Percentiles rank a stretch among this genome's conserved stretches.
Conservation (phyloP, 179 eudicot genomes). For the Silene noctiflora region DNA sequence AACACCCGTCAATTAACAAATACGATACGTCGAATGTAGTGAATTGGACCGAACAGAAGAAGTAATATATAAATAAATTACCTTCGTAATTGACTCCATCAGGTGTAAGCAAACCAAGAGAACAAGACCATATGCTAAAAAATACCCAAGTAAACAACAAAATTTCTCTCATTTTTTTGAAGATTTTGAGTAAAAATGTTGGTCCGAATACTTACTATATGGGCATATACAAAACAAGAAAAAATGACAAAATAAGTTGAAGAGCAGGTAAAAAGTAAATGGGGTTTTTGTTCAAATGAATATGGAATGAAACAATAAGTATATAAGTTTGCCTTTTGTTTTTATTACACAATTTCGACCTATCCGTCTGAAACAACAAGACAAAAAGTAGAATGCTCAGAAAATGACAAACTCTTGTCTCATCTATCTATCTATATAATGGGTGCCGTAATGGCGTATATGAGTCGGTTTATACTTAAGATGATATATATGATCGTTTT, state of each 20-base stretch:
- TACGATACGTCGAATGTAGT: too few relatives aligned
- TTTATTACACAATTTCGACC: too few relatives aligned
- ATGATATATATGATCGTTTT: too few relatives aligned
- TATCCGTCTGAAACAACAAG: too few relatives aligned
- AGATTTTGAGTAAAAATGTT: conserved; percentile 22
- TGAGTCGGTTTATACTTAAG: too few relatives aligned
- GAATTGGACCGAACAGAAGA: too few relatives aligned
- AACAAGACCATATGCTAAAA: conserved; percentile 38
- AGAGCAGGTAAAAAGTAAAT: conserved; percentile 20
- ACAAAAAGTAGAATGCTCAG: too few relatives aligned
- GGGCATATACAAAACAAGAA: conserved; percentile 6
- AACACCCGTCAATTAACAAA: too few relatives aligned
- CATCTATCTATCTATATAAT: too few relatives aligned
- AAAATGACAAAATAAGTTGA: conserved; percentile 4
- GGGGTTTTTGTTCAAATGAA: conserved; percentile 25
- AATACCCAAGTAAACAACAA: conserved; percentile 33
- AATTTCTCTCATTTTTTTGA: conserved; percentile 24
- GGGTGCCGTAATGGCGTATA: too few relatives aligned
- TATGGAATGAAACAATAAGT: conserved; percentile 19
- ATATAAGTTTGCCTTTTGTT: background rate
- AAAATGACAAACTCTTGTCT: too few relatives aligned
- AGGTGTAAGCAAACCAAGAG: conserved; percentile 59
- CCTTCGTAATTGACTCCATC: conserved; percentile 88
- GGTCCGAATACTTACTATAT: conserved; percentile 22
- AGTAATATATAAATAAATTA: conserved; percentile 4